Base-by-base conservation (phyloP, 2,329 filamentous ascomycete species). In the Ophiosphaerella korrae region DNA sequence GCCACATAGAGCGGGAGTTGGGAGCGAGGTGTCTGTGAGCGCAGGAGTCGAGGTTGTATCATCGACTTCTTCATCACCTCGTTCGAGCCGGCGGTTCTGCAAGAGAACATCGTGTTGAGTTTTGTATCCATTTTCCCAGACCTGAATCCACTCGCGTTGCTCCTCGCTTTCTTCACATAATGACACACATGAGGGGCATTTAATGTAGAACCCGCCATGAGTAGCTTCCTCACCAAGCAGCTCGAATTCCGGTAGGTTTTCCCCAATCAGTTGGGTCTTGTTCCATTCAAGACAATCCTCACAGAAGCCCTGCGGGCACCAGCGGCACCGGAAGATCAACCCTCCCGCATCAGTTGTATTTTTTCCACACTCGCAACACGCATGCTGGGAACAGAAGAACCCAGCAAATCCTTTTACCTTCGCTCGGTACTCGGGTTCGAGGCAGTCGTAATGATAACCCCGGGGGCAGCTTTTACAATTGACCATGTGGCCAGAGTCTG, bases 241-340 rank as follows among this genome's bases (percentile, higher is more conserved):
- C 48, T 83, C 77, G 45, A 80, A 82, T 58, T 84, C 82, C 1
- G 77, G 74, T 0, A 84, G 66, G 12, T 75, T 78, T 21, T 81
- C 77, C 8, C 80, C 82, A 11, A 85, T 62, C 0, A 85, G 75
- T 3, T 73, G 71, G 0, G 77, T 75, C 2, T 73, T 71, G 3
- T 80, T 74, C 70, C 80, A 84, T 41, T 84, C 77, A 0, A 86
- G 63, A 58, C 83, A 86, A 38, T 84, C 80, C 48, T 86, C 83
- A 58, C 84, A 87, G 58, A 77, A 85, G 0, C 78, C 82, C 2
- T 70, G 69, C 24, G 80, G 77, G 54, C 84, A 87, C 74, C 77
- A 83, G 7, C 80, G 74, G 60, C 83, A 86, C 18, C 80, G 75
- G 63, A 78, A 80, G 23, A 81, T 73, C 49, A 82, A 67, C 11